Evolutionary conservation across 2,329 filamentous ascomycete species (phyloP).

Genomic region (Monilinia aucupariae): DNA sequence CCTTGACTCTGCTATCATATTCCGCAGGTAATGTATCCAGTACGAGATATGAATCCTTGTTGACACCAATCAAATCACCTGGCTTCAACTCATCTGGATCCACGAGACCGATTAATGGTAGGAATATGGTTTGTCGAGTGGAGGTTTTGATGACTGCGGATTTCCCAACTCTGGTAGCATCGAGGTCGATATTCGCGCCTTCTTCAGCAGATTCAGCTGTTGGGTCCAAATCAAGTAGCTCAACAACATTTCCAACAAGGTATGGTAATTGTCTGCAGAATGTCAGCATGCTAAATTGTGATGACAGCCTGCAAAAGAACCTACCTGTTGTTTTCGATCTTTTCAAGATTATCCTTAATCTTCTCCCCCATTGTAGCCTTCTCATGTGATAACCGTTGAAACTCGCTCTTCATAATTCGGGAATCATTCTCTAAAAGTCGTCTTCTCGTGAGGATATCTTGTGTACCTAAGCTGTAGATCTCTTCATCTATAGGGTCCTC

Average conservation of each 20-base stretch:
- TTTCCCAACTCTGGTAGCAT: constrained; percentile 94
- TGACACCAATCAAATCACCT: constrained; percentile 93
- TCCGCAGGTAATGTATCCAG: constrained; percentile 94
- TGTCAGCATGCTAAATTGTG: constrained; percentile 15
- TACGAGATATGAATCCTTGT: constrained; percentile 98
- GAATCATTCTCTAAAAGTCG: constrained; percentile 95
- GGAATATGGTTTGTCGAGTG: constrained; percentile 95
- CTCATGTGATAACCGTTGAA: constrained; percentile 87
- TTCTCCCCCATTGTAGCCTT: constrained; percentile 95
- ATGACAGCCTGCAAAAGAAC: constrained; percentile 27
- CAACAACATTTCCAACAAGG: constrained; percentile 96
- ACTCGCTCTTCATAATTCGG: constrained; percentile 97
- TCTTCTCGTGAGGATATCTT: constrained; percentile 87
- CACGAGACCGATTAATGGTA: constrained; percentile 93
- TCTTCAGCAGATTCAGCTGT: constrained; percentile 94
- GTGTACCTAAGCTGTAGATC: constrained; percentile 86
- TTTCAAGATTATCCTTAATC: constrained; percentile 98
- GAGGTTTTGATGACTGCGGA: constrained; percentile 99
- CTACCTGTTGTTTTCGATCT: constrained; percentile 98
- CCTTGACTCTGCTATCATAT: constrained; percentile 98
- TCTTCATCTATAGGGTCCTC: constrained; percentile 88
- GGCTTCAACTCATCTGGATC: constrained; percentile 94
- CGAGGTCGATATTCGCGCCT: constrained; percentile 96
- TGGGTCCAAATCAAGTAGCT: constrained; percentile 93
- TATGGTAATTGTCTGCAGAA: constrained; percentile 82